These are phyloP conservation scores for Colletotrichum agaves DNA, from an alignment of 2,329 filamentous ascomycete genomes.

Conservation along the genomic window DNA sequence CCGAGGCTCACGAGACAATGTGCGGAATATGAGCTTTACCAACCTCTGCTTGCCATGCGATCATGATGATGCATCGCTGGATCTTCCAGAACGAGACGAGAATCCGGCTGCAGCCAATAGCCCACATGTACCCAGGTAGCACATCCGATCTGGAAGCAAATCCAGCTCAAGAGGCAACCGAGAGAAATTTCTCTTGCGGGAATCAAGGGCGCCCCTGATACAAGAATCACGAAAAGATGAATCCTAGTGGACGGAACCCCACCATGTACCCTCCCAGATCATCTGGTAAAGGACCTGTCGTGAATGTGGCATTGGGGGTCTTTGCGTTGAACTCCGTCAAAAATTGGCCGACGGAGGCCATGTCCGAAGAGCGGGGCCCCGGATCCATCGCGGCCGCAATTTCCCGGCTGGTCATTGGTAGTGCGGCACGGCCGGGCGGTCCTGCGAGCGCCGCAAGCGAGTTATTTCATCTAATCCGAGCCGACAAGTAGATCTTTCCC, in stretches of 20 bases:
- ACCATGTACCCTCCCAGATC: constrained; percentile 31
- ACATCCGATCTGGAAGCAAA: background rate
- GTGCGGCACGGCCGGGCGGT: constrained; percentile 7
- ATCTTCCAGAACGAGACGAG: background rate
- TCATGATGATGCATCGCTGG: background rate
- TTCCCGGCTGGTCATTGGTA: constrained; percentile 6
- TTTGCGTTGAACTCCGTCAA: background rate
- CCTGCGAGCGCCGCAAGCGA: background rate
- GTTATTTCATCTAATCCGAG: constrained; percentile 5
- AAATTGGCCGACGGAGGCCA: too few species aligned
- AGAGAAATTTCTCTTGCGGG: constrained; percentile 1
- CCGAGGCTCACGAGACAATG: background rate
- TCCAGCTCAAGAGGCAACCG: background rate
- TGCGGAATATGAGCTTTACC: background rate
- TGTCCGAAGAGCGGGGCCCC: constrained; percentile 10
- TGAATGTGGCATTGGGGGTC: background rate
- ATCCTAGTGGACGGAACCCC: constrained; percentile 1
- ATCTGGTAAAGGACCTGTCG: constrained; percentile 30
- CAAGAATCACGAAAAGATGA: constrained; percentile 6
- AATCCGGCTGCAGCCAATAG: too few species aligned
- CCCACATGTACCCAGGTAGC: background rate
- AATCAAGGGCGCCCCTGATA: constrained; percentile 2
- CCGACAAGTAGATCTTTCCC: constrained; percentile 13
- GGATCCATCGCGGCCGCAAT: constrained; percentile 10
- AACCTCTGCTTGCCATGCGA: background rate